A percentile compares a stretch with the other conserved stretches of the same genome.
These are phyloP conservation scores for Sporothrix mexicana DNA, from an alignment of 2,329 filamentous ascomycete genomes.

Conservation along the genomic window DNA sequence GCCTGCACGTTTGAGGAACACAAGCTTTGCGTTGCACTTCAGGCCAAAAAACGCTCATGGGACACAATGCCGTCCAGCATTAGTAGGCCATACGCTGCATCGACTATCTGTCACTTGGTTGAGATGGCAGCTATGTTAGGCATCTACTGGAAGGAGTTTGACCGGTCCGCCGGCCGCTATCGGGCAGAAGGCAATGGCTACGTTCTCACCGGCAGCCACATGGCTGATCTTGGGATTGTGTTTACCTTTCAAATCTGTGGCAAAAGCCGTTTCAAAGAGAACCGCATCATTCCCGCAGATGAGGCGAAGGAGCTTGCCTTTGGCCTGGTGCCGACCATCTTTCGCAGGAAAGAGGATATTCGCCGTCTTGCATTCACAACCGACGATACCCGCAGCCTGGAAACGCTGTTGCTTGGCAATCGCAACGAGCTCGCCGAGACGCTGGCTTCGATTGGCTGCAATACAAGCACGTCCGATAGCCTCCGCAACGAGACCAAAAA, in stretches of 20 bases:
- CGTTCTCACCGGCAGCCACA: conserved; percentile 54
- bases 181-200: conserved; percentile 63
- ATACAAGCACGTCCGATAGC: conserved; percentile 56
- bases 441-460: conserved; percentile 59
- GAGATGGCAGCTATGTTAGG: conserved; percentile 61
- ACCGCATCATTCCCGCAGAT: conserved; percentile 59
- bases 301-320: conserved; percentile 62
- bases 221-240: conserved; percentile 59
- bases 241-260: conserved; percentile 61
- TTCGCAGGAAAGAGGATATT: conserved; percentile 48
- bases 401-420: conserved; percentile 56
- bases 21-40: conserved; percentile 54
- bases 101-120: conserved; percentile 61
- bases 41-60: conserved; percentile 55
- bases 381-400: conserved; percentile 51
- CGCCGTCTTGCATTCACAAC: conserved; percentile 49
- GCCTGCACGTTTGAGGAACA: conserved; percentile 42
- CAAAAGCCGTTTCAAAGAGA: conserved; percentile 54
- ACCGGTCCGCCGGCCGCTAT: conserved; percentile 57
- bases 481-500: conserved; percentile 49
- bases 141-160: conserved; percentile 65
- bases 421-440: conserved; percentile 58
- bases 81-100: conserved; percentile 58
- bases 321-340: conserved; percentile 62
- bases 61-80: conserved; percentile 58